phyloP scores from a whole-genome alignment of 2,329 filamentous ascomycete genomes.

The Exophiala dermatitidis region DNA sequence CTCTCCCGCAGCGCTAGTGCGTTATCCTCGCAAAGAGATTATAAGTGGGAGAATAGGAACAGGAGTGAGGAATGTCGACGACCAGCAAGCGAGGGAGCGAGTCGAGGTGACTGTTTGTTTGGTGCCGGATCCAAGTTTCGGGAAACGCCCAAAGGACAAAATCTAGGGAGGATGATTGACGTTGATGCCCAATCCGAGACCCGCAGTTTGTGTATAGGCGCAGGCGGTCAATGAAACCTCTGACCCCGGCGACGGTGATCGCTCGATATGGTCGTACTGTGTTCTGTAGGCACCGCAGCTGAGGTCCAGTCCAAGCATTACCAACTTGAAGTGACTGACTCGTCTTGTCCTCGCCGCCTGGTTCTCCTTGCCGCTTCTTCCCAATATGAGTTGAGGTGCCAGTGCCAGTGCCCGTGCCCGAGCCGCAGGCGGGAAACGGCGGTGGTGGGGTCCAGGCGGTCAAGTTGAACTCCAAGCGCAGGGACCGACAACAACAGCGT shows the following conservation, averaged over 20 bases:
- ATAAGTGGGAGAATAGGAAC: background rate
- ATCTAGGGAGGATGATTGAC: background rate
- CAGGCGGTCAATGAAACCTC: too few species aligned
- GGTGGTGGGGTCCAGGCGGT: background rate
- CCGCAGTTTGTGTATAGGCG: too few species aligned
- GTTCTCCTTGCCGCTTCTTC: too few species aligned
- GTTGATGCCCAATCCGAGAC: background rate
- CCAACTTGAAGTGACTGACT: too few species aligned
- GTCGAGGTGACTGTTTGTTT: background rate
- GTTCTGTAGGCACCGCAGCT: too few species aligned
- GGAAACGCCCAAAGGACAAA: background rate
- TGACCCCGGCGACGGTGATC: background rate
- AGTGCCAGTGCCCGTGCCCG: too few species aligned
- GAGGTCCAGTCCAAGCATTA: too few species aligned
- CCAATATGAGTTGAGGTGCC: too few species aligned
- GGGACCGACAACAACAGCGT: background rate
- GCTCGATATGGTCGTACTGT: background rate
- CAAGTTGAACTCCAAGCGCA: background rate
- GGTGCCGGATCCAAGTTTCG: background rate
- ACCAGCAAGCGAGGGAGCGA: background rate
- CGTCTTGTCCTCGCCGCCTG: too few species aligned
- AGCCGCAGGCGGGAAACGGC: too few species aligned
- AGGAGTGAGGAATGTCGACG: background rate
- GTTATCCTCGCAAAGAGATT: too few species aligned
- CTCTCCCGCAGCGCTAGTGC: too few species aligned